These are phyloP conservation scores for Gillenia trifoliata DNA, from an alignment of 306 rosid genomes.

Conservation along the genomic window DNA sequence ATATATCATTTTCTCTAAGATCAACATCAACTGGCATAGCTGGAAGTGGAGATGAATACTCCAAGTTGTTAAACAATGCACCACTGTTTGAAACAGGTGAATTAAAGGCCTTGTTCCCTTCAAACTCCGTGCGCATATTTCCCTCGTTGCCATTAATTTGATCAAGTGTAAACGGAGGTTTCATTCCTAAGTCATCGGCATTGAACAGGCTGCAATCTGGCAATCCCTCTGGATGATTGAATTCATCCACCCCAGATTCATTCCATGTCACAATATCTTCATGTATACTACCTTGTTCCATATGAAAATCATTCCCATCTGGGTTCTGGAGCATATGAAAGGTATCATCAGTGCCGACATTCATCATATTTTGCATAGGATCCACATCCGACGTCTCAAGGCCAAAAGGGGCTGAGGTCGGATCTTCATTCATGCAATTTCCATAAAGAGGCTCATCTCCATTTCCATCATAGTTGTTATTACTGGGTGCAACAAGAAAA, in stretches of 20 bases:
- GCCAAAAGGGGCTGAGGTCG: conserved; percentile 36
- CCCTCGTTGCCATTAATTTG: conserved; percentile 44
- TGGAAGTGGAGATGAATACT: conserved; percentile 57
- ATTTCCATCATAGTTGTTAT: conserved; percentile 29
- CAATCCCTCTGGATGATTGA: conserved; percentile 37
- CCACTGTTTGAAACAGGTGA: conserved; percentile 61
- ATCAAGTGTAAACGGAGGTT: conserved; percentile 41
- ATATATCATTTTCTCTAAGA: conserved; percentile 21
- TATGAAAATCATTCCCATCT: conserved; percentile 36
- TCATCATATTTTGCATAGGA: conserved; percentile 39
- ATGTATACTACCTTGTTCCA: neutral
- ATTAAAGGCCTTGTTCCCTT: conserved; percentile 44
- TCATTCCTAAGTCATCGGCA: conserved; percentile 34
- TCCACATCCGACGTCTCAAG: conserved; percentile 43
- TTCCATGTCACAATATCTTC: conserved; percentile 33
- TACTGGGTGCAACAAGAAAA: conserved; percentile 54
- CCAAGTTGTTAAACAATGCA: conserved; percentile 54
- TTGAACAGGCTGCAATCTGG: conserved; percentile 39
- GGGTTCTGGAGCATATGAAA: conserved; percentile 38
- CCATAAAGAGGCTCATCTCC: conserved; percentile 41
- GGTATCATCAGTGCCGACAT: conserved; percentile 24
- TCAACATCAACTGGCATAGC: conserved; percentile 31
- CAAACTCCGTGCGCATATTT: conserved; percentile 50
- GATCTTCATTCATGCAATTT: conserved; percentile 47
- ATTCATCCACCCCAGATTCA: conserved; percentile 33